Conservation (phyloP, 163 green algal species). For the Scenedesmus sp. region DNA sequence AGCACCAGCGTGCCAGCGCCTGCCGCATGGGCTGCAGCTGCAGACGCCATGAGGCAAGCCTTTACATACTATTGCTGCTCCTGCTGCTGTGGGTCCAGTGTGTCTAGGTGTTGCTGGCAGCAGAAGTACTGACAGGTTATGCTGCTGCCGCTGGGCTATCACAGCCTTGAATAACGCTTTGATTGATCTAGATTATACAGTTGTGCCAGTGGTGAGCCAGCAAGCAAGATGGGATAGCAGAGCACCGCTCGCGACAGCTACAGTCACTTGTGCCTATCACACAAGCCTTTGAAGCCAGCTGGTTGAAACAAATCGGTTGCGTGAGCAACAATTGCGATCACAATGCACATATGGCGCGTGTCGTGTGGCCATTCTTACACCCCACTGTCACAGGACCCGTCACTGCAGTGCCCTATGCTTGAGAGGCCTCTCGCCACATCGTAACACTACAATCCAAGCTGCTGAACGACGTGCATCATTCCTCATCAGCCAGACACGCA, state of each 20-base stretch:
- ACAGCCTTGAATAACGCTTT: not conserved
- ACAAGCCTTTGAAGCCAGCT: not conserved
- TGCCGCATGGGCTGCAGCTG: not conserved
- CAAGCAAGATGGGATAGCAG: not conserved
- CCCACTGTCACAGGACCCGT: not conserved
- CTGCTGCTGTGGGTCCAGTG: not conserved
- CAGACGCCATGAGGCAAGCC: not conserved
- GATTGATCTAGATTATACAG: not conserved
- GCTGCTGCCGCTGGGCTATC: not conserved
- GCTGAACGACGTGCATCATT: not conserved
- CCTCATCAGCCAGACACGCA: not conserved
- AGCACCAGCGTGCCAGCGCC: constrained; percentile 20
- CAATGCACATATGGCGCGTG: not conserved
- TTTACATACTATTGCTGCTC: not conserved
- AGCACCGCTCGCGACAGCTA: not conserved
- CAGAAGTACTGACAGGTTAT: not conserved
- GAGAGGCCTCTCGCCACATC: not conserved
- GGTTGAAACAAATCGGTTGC: not conserved
- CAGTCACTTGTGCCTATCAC: not conserved
- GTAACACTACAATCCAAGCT: not conserved
- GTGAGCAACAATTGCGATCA: not conserved
- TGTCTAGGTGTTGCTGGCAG: not conserved
- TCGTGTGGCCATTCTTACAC: not conserved
- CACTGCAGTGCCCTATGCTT: constrained; percentile 1
- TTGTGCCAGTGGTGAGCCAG: not conserved